phyloP scores from a whole-genome alignment of 139 green algal species.

The Pleodorina starrii region DNA sequence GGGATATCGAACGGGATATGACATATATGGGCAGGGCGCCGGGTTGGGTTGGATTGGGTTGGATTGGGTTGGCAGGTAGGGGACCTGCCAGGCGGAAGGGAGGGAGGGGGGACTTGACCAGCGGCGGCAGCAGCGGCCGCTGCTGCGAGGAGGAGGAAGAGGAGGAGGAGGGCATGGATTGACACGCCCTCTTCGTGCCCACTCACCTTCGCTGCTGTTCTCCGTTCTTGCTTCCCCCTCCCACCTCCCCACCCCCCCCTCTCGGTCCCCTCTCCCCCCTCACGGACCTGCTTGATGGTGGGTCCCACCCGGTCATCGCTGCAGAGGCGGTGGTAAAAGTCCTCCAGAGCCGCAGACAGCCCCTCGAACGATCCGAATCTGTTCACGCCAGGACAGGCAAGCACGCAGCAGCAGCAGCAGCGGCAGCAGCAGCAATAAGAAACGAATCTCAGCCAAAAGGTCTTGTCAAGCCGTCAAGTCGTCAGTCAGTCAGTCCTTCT shows the following conservation, averaged over 20 bases:
- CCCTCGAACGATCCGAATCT: constrained; percentile 40
- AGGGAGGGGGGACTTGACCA: too few relatives aligned
- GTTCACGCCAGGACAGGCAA: neutral
- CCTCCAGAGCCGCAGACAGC: constrained; percentile 22
- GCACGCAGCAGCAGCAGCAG: neutral
- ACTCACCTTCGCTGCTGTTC: neutral
- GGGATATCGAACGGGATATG: too few relatives aligned
- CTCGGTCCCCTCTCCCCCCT: neutral
- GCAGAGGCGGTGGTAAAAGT: constrained; percentile 36
- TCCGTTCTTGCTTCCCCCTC: neutral
- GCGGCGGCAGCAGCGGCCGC: too few relatives aligned
- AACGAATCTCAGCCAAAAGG: neutral
- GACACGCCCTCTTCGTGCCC: neutral
- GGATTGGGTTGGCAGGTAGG: too few relatives aligned
- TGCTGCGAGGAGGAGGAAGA: neutral
- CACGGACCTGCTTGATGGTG: constrained; percentile 18
- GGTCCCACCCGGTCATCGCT: neutral
- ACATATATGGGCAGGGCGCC: too few relatives aligned
- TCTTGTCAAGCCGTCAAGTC: neutral
- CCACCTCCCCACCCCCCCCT: neutral
- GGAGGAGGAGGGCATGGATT: neutral
- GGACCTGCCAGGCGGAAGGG: too few relatives aligned
- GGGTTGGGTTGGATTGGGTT: too few relatives aligned
- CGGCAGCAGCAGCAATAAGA: neutral
- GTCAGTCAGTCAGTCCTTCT: neutral